phyloP scores from a whole-genome alignment of 345 rosid species.

The Hypericum perforatum region DNA sequence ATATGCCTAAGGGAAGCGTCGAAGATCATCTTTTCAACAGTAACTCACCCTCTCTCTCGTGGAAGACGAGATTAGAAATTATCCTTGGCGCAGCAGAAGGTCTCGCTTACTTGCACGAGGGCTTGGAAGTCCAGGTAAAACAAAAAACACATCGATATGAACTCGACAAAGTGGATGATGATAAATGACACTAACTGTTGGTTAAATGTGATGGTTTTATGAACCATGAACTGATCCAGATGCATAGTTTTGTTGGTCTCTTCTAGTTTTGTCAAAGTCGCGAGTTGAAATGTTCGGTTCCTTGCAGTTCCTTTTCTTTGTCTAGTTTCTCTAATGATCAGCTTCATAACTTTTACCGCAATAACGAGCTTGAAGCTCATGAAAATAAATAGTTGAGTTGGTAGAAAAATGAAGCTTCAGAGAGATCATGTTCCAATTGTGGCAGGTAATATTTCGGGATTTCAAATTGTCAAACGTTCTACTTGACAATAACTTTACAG shows the following conservation, averaged over 20 bases:
- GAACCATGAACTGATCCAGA: too few relatives aligned
- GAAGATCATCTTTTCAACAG: conserved; percentile 80
- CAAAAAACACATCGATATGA: background rate
- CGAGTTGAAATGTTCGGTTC: too few relatives aligned
- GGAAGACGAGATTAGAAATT: conserved; percentile 61
- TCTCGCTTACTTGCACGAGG: conserved; percentile 71
- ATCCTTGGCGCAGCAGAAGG: conserved; percentile 80
- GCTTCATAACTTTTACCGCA: too few relatives aligned
- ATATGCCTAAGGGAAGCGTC: conserved; percentile 65
- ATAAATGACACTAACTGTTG: background rate
- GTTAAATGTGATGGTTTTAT: background rate
- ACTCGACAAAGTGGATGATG: too few relatives aligned
- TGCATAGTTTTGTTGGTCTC: too few relatives aligned
- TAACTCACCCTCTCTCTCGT: conserved; percentile 41
- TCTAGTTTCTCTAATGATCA: too few relatives aligned
- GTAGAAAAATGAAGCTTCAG: too few relatives aligned
- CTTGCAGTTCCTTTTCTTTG: too few relatives aligned
- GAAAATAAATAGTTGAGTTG: too few relatives aligned
- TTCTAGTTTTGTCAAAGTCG: too few relatives aligned
- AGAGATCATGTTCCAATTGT: background rate
- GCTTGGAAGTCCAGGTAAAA: conserved; percentile 64
- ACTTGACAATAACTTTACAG: conserved; percentile 48
- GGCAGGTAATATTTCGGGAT: conserved; percentile 74
- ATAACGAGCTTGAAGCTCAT: too few relatives aligned
- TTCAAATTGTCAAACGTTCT: conserved; percentile 75